Conservation (phyloP, 2,329 filamentous ascomycete genomes). For the Aquanectria penicillioides region DNA sequence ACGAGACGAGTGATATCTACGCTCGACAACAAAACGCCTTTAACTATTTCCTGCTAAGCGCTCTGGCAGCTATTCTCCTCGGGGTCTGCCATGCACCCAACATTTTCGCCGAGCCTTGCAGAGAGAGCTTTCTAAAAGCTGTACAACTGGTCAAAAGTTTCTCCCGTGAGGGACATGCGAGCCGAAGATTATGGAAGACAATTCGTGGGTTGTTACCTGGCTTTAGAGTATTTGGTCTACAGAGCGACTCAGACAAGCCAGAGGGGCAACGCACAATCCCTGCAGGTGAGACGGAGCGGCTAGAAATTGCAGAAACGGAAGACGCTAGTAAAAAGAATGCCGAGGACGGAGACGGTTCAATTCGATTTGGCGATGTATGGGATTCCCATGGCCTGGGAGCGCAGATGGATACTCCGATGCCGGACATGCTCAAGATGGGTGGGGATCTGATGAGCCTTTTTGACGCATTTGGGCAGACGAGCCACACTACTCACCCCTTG, state of each 20-base stretch:
- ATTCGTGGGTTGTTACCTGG: conserved; percentile 47
- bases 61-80: conserved; percentile 39
- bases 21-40: conserved; percentile 41
- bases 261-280: background rate
- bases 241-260: conserved; percentile 22
- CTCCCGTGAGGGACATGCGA: conserved; percentile 45
- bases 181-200: conserved; percentile 48
- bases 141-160: conserved; percentile 46
- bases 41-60: conserved; percentile 44
- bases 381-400: background rate
- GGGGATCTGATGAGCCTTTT: conserved; percentile 49
- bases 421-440: conserved; percentile 47
- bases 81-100: conserved; percentile 57
- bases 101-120: conserved; percentile 50
- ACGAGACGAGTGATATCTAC: conserved; percentile 42
- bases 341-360: background rate
- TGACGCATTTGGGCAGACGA: conserved; percentile 47
- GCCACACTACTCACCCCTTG: background rate
- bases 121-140: conserved; percentile 45
- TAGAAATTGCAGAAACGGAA: background rate
- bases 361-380: conserved; percentile 12
- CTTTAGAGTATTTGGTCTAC: conserved; percentile 41
- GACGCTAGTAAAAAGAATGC: background rate
- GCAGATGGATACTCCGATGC: conserved; percentile 27
- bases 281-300: background rate